These are phyloP conservation scores for Macadamia tetraphylla DNA, from an alignment of 164 flowering plant genomes.

Conservation along the genomic window DNA sequence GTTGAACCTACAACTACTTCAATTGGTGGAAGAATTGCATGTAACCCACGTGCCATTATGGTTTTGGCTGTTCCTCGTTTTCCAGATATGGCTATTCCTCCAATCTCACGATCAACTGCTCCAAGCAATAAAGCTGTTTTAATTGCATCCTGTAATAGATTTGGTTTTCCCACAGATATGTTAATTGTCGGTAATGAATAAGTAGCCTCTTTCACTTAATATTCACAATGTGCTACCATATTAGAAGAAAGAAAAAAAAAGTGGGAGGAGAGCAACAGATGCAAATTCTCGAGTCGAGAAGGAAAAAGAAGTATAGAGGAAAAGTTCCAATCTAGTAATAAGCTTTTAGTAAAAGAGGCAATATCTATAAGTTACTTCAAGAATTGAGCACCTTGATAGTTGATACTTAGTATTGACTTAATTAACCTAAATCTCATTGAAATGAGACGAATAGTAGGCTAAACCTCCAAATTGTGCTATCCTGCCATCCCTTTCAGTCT, in stretches of 20 bases:
- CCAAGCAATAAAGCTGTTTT: conserved; percentile 94
- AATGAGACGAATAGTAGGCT: too few species aligned
- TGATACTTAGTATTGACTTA: not conserved
- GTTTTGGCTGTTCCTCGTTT: conserved; percentile 97
- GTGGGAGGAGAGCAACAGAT: not conserved
- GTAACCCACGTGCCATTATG: conserved; percentile 95
- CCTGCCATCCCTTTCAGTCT: too few species aligned
- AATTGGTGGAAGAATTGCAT: conserved; percentile 91
- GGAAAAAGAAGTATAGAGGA: not conserved
- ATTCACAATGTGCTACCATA: not conserved
- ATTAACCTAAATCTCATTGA: too few species aligned
- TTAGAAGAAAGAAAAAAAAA: not conserved
- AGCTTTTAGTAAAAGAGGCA: not conserved
- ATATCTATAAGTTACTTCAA: not conserved
- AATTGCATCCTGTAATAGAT: conserved; percentile 68
- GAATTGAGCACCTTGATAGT: not conserved
- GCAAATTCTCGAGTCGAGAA: not conserved
- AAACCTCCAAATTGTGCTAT: too few species aligned
- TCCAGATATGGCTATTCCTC: conserved; percentile 93
- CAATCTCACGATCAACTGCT: conserved; percentile 88
- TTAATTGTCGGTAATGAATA: not conserved
- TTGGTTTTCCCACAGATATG: not conserved
- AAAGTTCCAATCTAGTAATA: too few species aligned
- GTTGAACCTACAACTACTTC: conserved; percentile 83
- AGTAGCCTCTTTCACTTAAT: not conserved